A percentile compares a stretch with the other conserved stretches of the same genome.
These are phyloP conservation scores for Pyricularia pennisetigena DNA, from an alignment of 2,329 filamentous ascomycete genomes.

Conservation along the genomic window DNA sequence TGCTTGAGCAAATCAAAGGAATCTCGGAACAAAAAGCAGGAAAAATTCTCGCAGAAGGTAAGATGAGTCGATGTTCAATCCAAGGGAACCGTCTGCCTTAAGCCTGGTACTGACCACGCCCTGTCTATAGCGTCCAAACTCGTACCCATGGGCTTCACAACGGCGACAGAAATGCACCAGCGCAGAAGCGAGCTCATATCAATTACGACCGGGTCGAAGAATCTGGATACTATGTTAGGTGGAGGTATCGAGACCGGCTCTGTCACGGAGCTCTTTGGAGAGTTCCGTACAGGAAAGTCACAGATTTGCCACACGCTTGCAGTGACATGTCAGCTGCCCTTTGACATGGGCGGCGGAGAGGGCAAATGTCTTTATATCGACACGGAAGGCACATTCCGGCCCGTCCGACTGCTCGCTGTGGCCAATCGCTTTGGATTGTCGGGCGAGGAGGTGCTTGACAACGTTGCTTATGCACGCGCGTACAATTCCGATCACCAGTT, in stretches of 20 bases:
- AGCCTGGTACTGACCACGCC: neutral
- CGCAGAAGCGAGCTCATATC: constrained; percentile 94
- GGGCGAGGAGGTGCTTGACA: constrained; percentile 95
- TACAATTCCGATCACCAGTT: constrained; percentile 99
- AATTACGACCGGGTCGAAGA: constrained; percentile 96
- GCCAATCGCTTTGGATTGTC: constrained; percentile 91
- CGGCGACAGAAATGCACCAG: constrained; percentile 97
- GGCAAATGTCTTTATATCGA: constrained; percentile 98
- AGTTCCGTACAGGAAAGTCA: constrained; percentile 96
- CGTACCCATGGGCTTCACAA: constrained; percentile 98
- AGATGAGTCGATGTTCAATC: constrained; percentile 9
- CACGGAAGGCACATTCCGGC: constrained; percentile 93
- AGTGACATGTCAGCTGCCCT: constrained; percentile 93
- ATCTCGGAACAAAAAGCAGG: constrained; percentile 95
- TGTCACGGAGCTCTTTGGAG: constrained; percentile 95
- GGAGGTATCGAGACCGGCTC: constrained; percentile 95
- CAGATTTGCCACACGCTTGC: constrained; percentile 98
- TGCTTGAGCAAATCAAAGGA: constrained; percentile 91
- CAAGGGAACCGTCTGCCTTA: neutral
- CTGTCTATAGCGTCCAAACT: constrained; percentile 68
- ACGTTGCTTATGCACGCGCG: constrained; percentile 93
- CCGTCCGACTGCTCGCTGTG: constrained; percentile 81
- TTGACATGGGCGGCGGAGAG: constrained; percentile 98
- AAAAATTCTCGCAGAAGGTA: constrained; percentile 85
- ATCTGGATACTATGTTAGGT: constrained; percentile 87